Evolutionary conservation across 2,329 filamentous ascomycete species (phyloP).

Genomic region (Botryotinia convoluta): DNA sequence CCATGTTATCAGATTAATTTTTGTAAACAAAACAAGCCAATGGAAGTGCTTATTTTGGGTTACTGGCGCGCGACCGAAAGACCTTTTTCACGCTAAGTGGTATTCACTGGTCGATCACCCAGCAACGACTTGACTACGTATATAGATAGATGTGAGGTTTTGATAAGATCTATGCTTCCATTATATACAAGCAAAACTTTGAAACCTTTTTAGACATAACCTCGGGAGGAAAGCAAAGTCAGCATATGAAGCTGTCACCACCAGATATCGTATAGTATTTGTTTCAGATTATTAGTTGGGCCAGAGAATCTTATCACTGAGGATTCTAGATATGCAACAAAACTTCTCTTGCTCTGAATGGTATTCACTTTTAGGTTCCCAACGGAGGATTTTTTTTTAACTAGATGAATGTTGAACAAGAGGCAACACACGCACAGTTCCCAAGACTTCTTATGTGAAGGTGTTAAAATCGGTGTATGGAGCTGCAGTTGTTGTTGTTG

Average conservation of each 20-base stretch:
- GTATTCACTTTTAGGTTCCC: neutral
- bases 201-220: too few relatives aligned
- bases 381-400: neutral
- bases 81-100: neutral
- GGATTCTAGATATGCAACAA: neutral
- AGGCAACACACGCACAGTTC: neutral
- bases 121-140: neutral
- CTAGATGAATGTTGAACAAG: neutral
- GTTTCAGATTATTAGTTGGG: neutral
- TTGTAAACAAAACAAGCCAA: neutral
- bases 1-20: neutral
- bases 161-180: neutral
- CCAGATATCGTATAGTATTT: too few relatives aligned
- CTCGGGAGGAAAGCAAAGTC: too few relatives aligned
- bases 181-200: neutral
- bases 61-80: neutral
- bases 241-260: neutral
- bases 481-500: neutral
- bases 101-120: neutral
- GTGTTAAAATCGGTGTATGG: neutral
- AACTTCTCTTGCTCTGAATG: neutral
- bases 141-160: neutral
- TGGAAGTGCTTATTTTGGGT: neutral
- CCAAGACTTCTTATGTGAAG: neutral
- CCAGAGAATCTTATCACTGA: neutral